phyloP scores from a whole-genome alignment of 768 basidiomycete genomes.

The Plicaturopsis crispa region DNA sequence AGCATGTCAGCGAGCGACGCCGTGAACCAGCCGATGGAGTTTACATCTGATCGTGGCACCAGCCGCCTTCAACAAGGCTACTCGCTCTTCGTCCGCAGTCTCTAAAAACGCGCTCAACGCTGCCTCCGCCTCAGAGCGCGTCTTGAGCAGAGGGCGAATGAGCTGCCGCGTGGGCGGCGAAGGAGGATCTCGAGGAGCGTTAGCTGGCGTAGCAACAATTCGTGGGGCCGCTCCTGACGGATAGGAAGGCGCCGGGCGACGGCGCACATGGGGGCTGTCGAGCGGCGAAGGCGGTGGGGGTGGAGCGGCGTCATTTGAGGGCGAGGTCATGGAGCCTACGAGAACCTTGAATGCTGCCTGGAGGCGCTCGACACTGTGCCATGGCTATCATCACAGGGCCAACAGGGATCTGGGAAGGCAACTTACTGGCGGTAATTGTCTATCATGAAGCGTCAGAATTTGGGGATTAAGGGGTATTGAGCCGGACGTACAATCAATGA shows the following conservation, averaged over 20 bases:
- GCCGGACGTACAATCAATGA: neutral
- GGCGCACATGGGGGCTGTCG: slow-evolving; percentile 1
- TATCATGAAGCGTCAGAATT: neutral
- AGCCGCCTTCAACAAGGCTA: no score
- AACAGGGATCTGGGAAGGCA: neutral
- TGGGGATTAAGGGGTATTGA: neutral
- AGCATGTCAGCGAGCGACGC: no score
- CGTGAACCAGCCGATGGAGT: no score
- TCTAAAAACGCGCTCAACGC: no score
- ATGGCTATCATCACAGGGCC: neutral
- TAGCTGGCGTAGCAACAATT: neutral
- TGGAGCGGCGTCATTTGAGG: neutral
- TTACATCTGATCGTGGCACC: no score
- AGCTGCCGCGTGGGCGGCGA: neutral
- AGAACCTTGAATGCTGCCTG: neutral
- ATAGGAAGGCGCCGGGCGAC: neutral
- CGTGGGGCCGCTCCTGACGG: neutral
- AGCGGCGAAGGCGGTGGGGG: slow-evolving; percentile 1
- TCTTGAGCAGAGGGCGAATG: neutral
- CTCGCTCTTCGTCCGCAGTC: no score
- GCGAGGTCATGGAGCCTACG: neutral
- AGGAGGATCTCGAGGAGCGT: slow-evolving; percentile 2
- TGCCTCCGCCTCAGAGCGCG: neutral
- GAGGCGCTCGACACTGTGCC: neutral
- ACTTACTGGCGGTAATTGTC: neutral